Percentiles rank a stretch among this genome's conserved stretches.
Evolutionary conservation across 1,139 yeast species (phyloP).

Genomic region (Nakaseomyces nivariensis): DNA sequence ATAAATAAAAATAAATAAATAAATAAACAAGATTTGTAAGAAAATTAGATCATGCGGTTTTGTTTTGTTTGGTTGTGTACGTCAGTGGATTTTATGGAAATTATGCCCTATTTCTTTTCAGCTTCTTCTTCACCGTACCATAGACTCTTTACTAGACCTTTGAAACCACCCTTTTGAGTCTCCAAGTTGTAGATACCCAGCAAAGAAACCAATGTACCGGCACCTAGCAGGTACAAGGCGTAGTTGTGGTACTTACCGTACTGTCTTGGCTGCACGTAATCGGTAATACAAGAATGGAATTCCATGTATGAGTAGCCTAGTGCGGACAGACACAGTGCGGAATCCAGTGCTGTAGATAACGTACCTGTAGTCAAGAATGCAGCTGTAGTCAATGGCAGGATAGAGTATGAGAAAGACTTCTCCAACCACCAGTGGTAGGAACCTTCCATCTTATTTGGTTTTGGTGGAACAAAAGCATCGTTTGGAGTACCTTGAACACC

Average conservation of each 20-base stretch:
- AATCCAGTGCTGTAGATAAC: slow-evolving; percentile 43
- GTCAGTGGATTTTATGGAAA: too few relatives aligned
- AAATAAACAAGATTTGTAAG: too few relatives aligned
- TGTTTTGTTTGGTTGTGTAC: too few relatives aligned
- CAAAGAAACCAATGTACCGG: slow-evolving; percentile 53
- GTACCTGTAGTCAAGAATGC: slow-evolving; percentile 52
- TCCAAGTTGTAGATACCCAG: slow-evolving; percentile 64
- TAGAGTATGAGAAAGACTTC: slow-evolving; percentile 45
- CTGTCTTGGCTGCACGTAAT: slow-evolving; percentile 65
- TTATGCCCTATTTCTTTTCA: neutral
- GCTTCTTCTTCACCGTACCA: slow-evolving; percentile 28
- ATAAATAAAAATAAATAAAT: too few relatives aligned
- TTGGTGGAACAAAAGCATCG: slow-evolving; percentile 59
- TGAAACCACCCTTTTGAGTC: slow-evolving; percentile 56
- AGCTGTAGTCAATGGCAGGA: slow-evolving; percentile 54
- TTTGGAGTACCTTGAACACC: slow-evolving; percentile 65
- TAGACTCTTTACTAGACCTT: slow-evolving; percentile 34
- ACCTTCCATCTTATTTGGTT: slow-evolving; percentile 47
- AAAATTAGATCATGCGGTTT: too few relatives aligned
- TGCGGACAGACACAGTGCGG: slow-evolving; percentile 45
- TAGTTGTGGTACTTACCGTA: slow-evolving; percentile 57
- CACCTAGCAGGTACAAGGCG: slow-evolving; percentile 51
- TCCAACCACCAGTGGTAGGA: slow-evolving; percentile 69
- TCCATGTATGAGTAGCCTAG: slow-evolving; percentile 63
- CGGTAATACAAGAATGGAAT: slow-evolving; percentile 67